A percentile compares a stretch with the other conserved stretches of the same genome.
phyloP scores from a whole-genome alignment of 1,284 basidiomycete species.

The Apiotrichum domesticum region DNA sequence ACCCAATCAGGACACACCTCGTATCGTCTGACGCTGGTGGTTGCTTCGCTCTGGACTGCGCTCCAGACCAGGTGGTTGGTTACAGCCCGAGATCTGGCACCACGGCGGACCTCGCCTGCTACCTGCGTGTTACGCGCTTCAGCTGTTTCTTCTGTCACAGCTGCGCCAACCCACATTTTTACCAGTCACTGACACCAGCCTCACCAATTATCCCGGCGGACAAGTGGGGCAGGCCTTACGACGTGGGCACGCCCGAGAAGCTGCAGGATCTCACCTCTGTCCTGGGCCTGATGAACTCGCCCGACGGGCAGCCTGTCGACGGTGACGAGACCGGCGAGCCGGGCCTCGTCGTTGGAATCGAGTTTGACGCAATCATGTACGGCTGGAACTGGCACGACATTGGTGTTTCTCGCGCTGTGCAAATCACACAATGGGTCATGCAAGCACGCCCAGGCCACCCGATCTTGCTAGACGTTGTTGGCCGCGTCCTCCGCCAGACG shows the following conservation, averaged over 20 bases:
- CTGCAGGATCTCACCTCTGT: constrained; percentile 29
- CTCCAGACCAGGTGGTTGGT: too few relatives aligned
- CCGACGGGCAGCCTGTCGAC: constrained; percentile 12
- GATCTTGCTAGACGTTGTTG: constrained; percentile 34
- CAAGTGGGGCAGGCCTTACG: constrained; percentile 33
- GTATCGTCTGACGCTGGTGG: too few relatives aligned
- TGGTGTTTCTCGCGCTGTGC: constrained; percentile 34
- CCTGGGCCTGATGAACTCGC: constrained; percentile 22
- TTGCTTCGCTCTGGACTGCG: too few relatives aligned
- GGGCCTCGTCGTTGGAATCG: constrained; percentile 45
- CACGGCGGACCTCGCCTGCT: too few relatives aligned
- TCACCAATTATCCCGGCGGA: constrained; percentile 34
- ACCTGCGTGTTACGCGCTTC: too few relatives aligned
- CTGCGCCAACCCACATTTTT: background rate
- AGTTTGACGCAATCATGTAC: constrained; percentile 33
- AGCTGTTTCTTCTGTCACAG: too few relatives aligned
- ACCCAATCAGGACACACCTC: too few relatives aligned
- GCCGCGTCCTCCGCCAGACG: constrained; percentile 26
- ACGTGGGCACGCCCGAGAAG: constrained; percentile 21
- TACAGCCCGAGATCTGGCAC: too few relatives aligned
- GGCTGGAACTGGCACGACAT: constrained; percentile 33
- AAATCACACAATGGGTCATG: constrained; percentile 49
- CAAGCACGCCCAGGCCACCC: constrained; percentile 39
- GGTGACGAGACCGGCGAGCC: constrained; percentile 32
- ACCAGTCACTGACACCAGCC: constrained; percentile 8